Evolutionary conservation across 495 filamentous ascomycete genomes (phyloP).

Genomic region (Hyaloscypha finlandica): DNA sequence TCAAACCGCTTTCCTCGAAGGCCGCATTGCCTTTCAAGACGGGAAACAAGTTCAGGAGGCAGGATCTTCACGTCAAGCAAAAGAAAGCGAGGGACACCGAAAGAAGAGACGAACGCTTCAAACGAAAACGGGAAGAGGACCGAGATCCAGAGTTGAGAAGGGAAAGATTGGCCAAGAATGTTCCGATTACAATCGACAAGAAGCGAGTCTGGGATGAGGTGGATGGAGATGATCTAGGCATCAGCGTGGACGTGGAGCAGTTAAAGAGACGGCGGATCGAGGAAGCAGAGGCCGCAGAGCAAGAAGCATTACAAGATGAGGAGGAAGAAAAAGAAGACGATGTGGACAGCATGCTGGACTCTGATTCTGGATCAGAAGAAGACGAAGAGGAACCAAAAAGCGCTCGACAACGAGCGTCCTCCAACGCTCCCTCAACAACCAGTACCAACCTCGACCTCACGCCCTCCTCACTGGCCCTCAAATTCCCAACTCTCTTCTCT

Average conservation of each 20-base stretch:
- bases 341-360: conserved; percentile 72
- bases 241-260: conserved; percentile 76
- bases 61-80: conserved; percentile 72
- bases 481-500: conserved; percentile 82
- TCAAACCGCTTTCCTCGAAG: conserved; percentile 38
- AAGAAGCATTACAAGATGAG: conserved; percentile 44
- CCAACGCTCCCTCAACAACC: conserved; percentile 60
- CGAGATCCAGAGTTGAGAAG: conserved; percentile 76
- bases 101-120: conserved; percentile 75
- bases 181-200: conserved; percentile 80
- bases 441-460: conserved; percentile 73
- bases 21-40: conserved; percentile 40
- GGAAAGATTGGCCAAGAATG: conserved; percentile 72
- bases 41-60: conserved; percentile 73
- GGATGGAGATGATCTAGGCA: conserved; percentile 71
- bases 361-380: conserved; percentile 50
- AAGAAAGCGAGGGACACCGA: conserved; percentile 72
- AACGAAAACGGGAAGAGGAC: conserved; percentile 78
- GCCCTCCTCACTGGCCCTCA: conserved; percentile 64
- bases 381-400: conserved; percentile 38
- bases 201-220: conserved; percentile 88
- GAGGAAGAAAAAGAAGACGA: conserved; percentile 60
- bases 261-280: conserved; percentile 71
- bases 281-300: conserved; percentile 58
- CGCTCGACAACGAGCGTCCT: conserved; percentile 35